Evolutionary conservation across 768 basidiomycete genomes (phyloP), one percentile per base, ranked within the genome.

Genomic region (Leccinum ochraceum): DNA sequence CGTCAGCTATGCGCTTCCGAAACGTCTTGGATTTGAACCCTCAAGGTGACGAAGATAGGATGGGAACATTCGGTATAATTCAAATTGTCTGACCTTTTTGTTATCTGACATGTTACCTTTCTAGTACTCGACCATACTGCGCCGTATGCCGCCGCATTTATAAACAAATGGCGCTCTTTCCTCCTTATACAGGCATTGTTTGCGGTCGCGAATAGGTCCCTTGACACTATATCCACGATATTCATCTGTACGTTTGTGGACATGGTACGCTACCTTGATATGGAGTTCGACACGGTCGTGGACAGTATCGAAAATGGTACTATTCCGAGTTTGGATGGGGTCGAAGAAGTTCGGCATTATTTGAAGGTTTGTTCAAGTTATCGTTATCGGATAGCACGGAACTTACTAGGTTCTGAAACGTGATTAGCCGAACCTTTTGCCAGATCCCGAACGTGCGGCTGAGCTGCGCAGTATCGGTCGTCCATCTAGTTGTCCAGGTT

Each of bases 211-310:
- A 52, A n/a, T 30, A 34, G 30, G 16, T 53, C 51, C 10, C 51
- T 53, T 8, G 51, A 53, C n/a, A 13, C 28, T 14, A 53, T 53
- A 4, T 53, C 17, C 14, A 34, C 11, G 28, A 7, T 26, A 13
- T 53, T 20, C 51, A 53, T 53, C n/a, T 34, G 32, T 20, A 32
- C 51, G n/a, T 53, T 53, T 32, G 51, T 53, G 17, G 51, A 53
- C 30, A 30, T 53, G 51, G 11, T 53, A n/a, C 51, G 30, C 30
- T 32, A 4, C n/a, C 28, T 53, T 4, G 51, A 53, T 20, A 4
- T 10, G 51, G 51, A 53, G 17, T 53, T n/a, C 10, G 51, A 53
- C n/a, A 3, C 34, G 51, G n/a, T 53, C 4, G 51, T 34, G 30
- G 30, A 53, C 51, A 20, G 30, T 34, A 32, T 53, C 28, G 30